Percentiles rank a stretch among this genome's conserved stretches.
These are phyloP conservation scores for Syzygium malaccense DNA, from an alignment of 441 rosid genomes.

Conservation along the genomic window DNA sequence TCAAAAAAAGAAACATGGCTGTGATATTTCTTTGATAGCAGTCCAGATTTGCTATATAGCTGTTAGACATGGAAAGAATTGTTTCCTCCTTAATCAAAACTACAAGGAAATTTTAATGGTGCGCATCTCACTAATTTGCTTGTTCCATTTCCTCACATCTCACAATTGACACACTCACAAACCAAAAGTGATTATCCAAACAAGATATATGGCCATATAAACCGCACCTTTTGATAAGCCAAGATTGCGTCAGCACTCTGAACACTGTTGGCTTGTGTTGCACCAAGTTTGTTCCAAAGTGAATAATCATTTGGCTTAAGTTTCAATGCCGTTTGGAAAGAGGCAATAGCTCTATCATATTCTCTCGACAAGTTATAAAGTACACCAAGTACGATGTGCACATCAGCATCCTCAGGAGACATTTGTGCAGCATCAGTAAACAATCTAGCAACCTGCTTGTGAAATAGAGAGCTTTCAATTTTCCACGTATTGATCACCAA, in stretches of 20 bases:
- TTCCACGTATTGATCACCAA: neutral
- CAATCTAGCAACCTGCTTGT: conserved; percentile 65
- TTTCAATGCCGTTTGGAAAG: conserved; percentile 78
- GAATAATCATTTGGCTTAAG: conserved; percentile 97
- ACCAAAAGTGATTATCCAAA: neutral
- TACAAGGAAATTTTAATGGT: neutral
- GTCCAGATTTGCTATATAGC: neutral
- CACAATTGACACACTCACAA: neutral
- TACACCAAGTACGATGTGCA: conserved; percentile 89
- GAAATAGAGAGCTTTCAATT: neutral
- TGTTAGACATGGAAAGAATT: neutral
- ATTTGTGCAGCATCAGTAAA: conserved; percentile 84
- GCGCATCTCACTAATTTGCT: neutral
- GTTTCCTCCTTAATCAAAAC: neutral
- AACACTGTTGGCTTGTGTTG: conserved; percentile 97
- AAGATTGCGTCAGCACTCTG: conserved; percentile 96
- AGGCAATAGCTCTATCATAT: conserved; percentile 77
- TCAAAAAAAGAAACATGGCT: neutral
- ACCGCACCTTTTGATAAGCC: conserved; percentile 85
- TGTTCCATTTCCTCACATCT: neutral
- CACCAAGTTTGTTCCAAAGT: conserved; percentile 99
- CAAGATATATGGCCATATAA: neutral
- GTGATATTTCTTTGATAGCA: neutral
- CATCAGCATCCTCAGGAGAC: conserved; percentile 96
- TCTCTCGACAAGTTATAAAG: conserved; percentile 88